Conservation (phyloP, 768 basidiomycete genomes). For the Kwoniella newhampshirensis region DNA sequence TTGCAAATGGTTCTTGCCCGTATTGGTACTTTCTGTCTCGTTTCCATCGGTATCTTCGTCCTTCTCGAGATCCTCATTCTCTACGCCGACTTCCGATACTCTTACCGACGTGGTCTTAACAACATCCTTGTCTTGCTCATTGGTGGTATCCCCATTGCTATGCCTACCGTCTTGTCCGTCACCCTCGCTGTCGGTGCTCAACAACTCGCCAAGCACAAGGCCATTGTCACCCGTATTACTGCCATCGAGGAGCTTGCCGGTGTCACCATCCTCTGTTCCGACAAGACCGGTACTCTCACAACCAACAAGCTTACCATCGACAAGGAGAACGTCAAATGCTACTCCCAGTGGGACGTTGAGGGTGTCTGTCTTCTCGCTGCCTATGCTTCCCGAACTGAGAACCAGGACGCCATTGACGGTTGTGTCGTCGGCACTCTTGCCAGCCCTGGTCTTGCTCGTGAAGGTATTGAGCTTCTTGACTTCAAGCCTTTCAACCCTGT, state of each 20-base stretch:
- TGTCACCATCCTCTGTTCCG: conserved; percentile 97
- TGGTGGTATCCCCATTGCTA: conserved; percentile 99
- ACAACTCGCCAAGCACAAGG: conserved; percentile 98
- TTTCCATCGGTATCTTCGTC: conserved; percentile 94
- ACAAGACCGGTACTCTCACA: conserved; percentile 97
- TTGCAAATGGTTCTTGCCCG: conserved; percentile 98
- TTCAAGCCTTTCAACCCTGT: conserved; percentile 99
- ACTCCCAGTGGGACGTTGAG: conserved; percentile 80
- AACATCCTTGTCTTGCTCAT: conserved; percentile 98
- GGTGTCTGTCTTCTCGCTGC: conserved; percentile 91
- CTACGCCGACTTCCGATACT: conserved; percentile 86
- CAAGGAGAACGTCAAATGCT: conserved; percentile 83
- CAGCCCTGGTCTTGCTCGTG: conserved; percentile 71
- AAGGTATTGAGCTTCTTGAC: conserved; percentile 91
- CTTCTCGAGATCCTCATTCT: conserved; percentile 89
- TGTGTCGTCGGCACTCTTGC: conserved; percentile 80
- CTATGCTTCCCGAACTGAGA: conserved; percentile 96
- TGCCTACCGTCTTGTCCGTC: conserved; percentile 97
- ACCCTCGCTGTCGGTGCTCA: conserved; percentile 98
- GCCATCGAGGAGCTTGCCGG: conserved; percentile 98
- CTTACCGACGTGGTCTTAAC: conserved; percentile 91
- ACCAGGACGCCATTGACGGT: conserved; percentile 94
- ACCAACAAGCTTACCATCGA: conserved; percentile 99
- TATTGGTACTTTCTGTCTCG: conserved; percentile 95
- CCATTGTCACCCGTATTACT: conserved; percentile 98